Conservation (phyloP, 225 moss, liverwort and hornwort genomes). For the Thuidium tamariscinum region DNA sequence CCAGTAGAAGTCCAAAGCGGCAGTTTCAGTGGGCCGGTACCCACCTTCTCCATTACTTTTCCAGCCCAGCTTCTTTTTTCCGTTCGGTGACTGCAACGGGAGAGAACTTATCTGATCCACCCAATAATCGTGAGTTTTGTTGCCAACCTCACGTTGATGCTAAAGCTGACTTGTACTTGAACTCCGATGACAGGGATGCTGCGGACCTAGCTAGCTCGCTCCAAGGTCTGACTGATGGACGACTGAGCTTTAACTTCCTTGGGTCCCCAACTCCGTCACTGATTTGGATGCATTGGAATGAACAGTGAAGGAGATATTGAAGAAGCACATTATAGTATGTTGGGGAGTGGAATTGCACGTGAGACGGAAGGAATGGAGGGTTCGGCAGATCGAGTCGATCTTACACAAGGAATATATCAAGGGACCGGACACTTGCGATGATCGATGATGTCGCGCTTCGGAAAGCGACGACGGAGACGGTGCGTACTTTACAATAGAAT, state of each 20-base stretch:
- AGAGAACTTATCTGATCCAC: background rate
- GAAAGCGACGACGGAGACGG: background rate
- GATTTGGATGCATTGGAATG: background rate
- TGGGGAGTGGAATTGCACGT: background rate
- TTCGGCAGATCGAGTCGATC: background rate
- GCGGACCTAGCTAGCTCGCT: background rate
- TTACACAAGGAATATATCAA: background rate
- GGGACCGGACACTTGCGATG: background rate
- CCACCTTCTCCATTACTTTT: background rate
- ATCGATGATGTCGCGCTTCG: background rate
- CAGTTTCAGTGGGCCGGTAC: too few species aligned
- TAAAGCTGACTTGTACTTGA: background rate
- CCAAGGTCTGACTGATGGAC: background rate
- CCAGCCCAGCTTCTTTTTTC: too few species aligned
- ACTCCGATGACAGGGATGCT: background rate
- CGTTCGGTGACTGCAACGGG: background rate
- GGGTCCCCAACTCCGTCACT: background rate
- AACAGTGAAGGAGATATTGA: background rate
- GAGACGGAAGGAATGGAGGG: background rate
- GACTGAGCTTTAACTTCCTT: too few species aligned
- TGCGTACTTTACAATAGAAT: too few species aligned
- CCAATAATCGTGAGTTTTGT: background rate
- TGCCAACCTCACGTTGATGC: background rate
- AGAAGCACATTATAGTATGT: background rate
- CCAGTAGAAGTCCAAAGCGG: background rate